Conservation (phyloP, 2,329 filamentous ascomycete species). For the Diaporthe citriasiana region DNA sequence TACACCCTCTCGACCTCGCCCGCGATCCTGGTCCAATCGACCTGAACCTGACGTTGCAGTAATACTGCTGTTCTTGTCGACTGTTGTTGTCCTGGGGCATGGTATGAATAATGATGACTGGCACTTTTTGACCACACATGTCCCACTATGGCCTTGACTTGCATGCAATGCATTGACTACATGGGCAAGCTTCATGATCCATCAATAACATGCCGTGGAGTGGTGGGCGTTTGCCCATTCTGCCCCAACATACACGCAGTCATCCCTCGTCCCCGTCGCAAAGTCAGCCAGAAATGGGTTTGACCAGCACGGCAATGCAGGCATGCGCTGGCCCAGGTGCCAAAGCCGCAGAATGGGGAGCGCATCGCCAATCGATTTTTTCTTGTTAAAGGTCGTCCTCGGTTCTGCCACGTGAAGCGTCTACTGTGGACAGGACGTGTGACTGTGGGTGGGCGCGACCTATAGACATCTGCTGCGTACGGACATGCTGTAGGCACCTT, state of each 20-base stretch:
- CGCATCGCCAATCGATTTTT: conserved; percentile 6
- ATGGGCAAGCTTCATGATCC: not conserved
- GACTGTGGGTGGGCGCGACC: conserved; percentile 12
- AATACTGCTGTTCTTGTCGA: conserved; percentile 10
- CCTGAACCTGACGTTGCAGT: conserved; percentile 4
- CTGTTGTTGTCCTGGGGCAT: too few species aligned
- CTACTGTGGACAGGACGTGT: not conserved
- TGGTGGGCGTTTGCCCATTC: not conserved
- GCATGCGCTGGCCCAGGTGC: conserved; percentile 7
- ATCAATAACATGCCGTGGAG: not conserved
- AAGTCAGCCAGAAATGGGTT: too few species aligned
- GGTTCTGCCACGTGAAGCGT: conserved; percentile 25
- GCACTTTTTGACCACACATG: too few species aligned
- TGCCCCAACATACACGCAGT: not conserved
- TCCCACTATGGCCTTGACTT: not conserved
- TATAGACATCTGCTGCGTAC: not conserved
- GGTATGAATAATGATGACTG: too few species aligned
- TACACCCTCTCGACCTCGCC: not conserved
- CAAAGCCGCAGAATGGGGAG: not conserved
- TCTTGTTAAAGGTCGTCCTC: not conserved
- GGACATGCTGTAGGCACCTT: not conserved
- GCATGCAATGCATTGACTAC: not conserved
- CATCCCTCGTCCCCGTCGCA: not conserved
- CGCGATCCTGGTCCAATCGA: conserved; percentile 11
- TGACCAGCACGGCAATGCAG: conserved; percentile 5